Base-by-base conservation (phyloP, 345 rosid species). In the Citrus australasica region DNA sequence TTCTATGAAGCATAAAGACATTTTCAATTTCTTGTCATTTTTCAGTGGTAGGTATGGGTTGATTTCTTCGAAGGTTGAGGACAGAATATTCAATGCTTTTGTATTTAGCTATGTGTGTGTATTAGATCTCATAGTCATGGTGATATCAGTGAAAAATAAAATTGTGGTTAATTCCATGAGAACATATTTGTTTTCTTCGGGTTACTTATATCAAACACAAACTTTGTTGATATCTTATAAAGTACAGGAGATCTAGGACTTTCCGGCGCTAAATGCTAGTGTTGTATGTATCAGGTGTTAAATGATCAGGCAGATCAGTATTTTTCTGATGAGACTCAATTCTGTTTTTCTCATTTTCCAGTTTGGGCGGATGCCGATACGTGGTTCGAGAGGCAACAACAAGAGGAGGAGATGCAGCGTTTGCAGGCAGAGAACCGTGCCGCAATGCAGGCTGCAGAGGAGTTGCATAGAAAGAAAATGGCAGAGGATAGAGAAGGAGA, bases 301-400 rank as follows among this genome's bases (percentile, higher is more conserved):
- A 37, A 40, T 62, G 77, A 27, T 75, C 21, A 28, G n/a, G 7
- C 42, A 6, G 35, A 35, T 27, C 68, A 62, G 6, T 27, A 5
- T 74, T 53, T 60, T 25, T 74, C 7, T 33, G 16, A 30, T 70
- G 69, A 51, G 25, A 55, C 27, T 77, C 60, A 79, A 46, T 58
- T 48, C 5, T 27, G 67, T 2, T 33, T 55, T 32, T 78, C 21
- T 35, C 28, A 48, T 72, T 42, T 40, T 75, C 56, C 95, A 96
- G 99, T 94, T 68, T 96, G 99, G 98, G 98, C 97, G 64, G 99
- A 94, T 77, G 99, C 98, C 58, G 99, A 96, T 71, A 96, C 99
- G 16, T 96, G 99, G 99, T 94, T 94, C 55, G 98, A 96, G 82
- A 73, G 98, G 81, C 98, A 94, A 85, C 96, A 88, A 75, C 97